Conservation (phyloP, 202 grass and related monocot genomes). For the Schoenoplectus tabernaemontani region DNA sequence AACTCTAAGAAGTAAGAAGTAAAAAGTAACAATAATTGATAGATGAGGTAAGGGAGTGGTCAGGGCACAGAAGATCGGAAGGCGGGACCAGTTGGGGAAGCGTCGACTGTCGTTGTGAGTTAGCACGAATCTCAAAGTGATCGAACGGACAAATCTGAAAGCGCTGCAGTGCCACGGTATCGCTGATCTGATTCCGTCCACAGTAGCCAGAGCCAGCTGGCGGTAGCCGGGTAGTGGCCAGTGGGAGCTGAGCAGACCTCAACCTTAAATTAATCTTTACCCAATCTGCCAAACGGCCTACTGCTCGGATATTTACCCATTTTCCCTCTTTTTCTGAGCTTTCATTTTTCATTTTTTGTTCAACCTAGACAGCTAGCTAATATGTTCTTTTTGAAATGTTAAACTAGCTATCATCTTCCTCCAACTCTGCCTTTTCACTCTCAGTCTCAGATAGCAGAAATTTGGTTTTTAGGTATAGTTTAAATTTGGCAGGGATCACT, state of each 20-base stretch:
- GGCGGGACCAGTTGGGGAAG: background rate
- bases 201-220: background rate
- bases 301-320: background rate
- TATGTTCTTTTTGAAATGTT: background rate
- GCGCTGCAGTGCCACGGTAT: background rate
- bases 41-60: background rate
- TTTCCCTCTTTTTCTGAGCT: background rate
- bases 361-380: background rate
- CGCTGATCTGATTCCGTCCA: background rate
- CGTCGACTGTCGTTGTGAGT: too few species aligned
- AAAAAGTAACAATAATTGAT: background rate
- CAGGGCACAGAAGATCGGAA: background rate
- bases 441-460: background rate
- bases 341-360: background rate
- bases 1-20: too few species aligned
- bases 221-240: background rate
- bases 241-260: background rate
- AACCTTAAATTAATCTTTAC: background rate
- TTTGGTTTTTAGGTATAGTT: too few species aligned
- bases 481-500: too few species aligned
- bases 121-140: too few species aligned
- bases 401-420: background rate
- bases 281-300: background rate
- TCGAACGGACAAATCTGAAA: background rate
- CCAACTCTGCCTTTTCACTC: background rate